Base-by-base conservation (phyloP, 371 early-diverging fungal genomes). In the Polyrhizophydium stewartii region DNA sequence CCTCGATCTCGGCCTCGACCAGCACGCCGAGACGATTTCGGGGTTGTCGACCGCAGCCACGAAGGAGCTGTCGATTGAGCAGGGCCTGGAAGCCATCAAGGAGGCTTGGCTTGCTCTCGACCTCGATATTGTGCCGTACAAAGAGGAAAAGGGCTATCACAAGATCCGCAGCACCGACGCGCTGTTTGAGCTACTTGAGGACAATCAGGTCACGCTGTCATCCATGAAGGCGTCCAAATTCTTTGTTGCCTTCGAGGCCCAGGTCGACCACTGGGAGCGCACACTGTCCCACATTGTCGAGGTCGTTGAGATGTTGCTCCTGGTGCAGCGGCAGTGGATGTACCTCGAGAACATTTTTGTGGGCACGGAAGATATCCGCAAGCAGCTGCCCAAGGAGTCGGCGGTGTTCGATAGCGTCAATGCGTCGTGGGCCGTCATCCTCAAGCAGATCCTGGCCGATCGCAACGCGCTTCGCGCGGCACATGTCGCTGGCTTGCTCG, bases 331-430 rank as follows among this genome's bases (percentile, higher is more conserved):
- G 31, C 79, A 82, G 63, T 79, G 80, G 80, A 77, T 80, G 74
- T 83, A 83, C 57, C 65, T 83, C 22, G 82, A 82, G 55, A 83
- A 79, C 59, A 83, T 83, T 31, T 83, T 83, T 64, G 72, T 82
- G 28, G 82, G 80, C 13, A 71, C 82, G 0, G 82, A 83, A 59
- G 83, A 83, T 56, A 83, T 83, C 46, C 64, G 81, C 31, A 82
- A 82, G 58, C 83, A 83, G 68, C 68, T 83, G 0, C 83, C 83
- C 13, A 72, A 75, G 47, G 83, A 83, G 58, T 77, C 82, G 12
- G 64, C 78, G 0, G 55, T 77, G 13, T 83, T 83, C 68, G 83
- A 83, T 47, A 46, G 51, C 30, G 71, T 82, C 12, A 82, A 82
- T 49, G 32, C 45, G 24, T 61, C 47, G 6, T 83, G 77, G 71